Conservation (phyloP, 768 basidiomycete genomes). For the Sistotremastrum suecicum region DNA sequence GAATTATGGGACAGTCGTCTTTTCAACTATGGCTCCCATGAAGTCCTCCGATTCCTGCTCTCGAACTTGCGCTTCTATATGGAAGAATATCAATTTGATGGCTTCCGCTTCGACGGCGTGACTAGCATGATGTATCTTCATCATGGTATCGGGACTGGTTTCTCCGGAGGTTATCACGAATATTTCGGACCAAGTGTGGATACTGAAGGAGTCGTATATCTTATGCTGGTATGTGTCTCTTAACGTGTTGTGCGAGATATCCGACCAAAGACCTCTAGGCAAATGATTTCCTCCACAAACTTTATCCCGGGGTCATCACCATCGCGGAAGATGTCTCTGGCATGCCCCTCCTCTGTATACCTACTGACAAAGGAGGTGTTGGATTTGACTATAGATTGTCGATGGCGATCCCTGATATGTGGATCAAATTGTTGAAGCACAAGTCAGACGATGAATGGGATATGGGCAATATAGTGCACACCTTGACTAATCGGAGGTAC, state of each 20-base stretch:
- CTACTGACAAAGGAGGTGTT: conserved; percentile 71
- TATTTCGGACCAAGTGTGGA: conserved; percentile 86
- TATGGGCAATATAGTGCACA: conserved; percentile 73
- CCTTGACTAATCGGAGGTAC: conserved; percentile 77
- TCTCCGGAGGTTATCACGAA: conserved; percentile 96
- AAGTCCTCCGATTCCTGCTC: conserved; percentile 87
- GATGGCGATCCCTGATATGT: conserved; percentile 99
- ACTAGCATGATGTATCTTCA: conserved; percentile 99
- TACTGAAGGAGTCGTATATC: conserved; percentile 80
- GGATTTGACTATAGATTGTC: conserved; percentile 97
- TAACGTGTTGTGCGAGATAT: background rate
- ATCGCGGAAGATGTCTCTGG: conserved; percentile 99
- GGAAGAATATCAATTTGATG: conserved; percentile 92
- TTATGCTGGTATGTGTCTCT: conserved; percentile 73
- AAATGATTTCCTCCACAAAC: conserved; percentile 73
- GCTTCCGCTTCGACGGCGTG: conserved; percentile 97
- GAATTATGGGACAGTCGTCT: conserved; percentile 96
- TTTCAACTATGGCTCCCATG: conserved; percentile 93
- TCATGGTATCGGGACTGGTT: conserved; percentile 95
- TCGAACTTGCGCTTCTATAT: conserved; percentile 94
- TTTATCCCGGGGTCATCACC: conserved; percentile 72
- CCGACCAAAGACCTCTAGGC: conserved; percentile 37
- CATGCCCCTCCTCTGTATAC: conserved; percentile 87
- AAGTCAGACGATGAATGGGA: conserved; percentile 79
- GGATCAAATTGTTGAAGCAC: conserved; percentile 98